Percentiles rank a stretch among this genome's conserved stretches.
phyloP scores from a whole-genome alignment of 352 stramenopile genomes.

The Pythium brassicae region DNA sequence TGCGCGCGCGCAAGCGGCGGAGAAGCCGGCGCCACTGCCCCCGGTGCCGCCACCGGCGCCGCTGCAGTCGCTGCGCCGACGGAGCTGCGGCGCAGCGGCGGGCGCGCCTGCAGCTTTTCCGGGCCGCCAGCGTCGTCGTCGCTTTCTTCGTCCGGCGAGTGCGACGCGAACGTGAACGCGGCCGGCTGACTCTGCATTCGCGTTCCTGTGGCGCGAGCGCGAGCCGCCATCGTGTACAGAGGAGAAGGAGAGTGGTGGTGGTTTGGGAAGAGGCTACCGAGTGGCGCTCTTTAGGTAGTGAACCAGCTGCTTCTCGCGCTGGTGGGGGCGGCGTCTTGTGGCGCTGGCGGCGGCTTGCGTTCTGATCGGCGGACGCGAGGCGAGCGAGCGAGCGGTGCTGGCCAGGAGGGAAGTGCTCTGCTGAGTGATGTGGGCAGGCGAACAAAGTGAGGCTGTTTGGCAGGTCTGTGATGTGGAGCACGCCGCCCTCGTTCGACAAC shows the following conservation, averaged over 20 bases:
- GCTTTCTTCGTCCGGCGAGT: conserved; percentile 2
- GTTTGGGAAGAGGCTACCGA: too few relatives aligned
- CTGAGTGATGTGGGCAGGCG: too few relatives aligned
- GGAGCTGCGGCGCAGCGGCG: background rate
- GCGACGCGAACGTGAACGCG: conserved; percentile 12
- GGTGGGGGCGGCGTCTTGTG: background rate
- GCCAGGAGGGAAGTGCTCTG: background rate
- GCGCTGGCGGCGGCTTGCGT: conserved; percentile 1
- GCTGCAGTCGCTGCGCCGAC: background rate
- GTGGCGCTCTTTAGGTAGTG: too few relatives aligned
- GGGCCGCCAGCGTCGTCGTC: background rate
- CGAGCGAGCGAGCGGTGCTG: background rate
- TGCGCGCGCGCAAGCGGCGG: conserved; percentile 8
- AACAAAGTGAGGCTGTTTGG: too few relatives aligned
- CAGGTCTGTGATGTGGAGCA: too few relatives aligned
- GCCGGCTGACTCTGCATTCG: background rate
- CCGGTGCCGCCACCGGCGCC: background rate
- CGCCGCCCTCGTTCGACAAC: too few relatives aligned
- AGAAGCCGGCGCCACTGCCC: background rate
- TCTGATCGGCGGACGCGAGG: background rate
- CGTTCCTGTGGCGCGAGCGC: background rate
- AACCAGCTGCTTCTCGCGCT: background rate
- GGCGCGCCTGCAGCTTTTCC: background rate
- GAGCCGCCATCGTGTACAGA: background rate
- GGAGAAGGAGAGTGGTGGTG: too few relatives aligned